Percentiles rank a stretch among this genome's conserved stretches.
Conservation (phyloP, 768 basidiomycete species). For the Calocybe indica region DNA sequence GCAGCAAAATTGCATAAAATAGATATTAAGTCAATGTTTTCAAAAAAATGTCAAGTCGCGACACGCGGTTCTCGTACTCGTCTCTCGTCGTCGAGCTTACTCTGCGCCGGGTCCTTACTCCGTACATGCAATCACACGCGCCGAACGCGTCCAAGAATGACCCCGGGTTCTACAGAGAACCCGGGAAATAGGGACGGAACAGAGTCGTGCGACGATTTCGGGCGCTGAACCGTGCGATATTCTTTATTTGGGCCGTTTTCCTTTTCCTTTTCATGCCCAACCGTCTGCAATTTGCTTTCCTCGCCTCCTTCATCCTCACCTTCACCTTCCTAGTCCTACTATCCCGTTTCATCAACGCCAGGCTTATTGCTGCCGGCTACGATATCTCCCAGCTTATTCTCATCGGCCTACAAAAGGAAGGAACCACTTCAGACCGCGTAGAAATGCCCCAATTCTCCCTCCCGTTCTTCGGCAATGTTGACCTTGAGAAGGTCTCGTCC, state of each 20-base stretch:
- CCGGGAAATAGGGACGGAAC: too few relatives aligned
- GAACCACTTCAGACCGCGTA: slow-evolving; percentile 2
- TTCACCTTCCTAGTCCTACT: slow-evolving; percentile 41
- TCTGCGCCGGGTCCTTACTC: not conserved
- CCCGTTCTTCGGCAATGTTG: slow-evolving; percentile 10
- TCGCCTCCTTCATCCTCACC: slow-evolving; percentile 43
- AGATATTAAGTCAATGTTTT: not conserved
- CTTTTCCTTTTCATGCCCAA: slow-evolving; percentile 41
- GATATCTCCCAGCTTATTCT: slow-evolving; percentile 56
- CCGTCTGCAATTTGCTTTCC: slow-evolving; percentile 47
- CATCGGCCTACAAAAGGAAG: slow-evolving; percentile 41
- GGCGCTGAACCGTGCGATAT: slow-evolving; percentile 6
- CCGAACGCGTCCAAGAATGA: too few relatives aligned
- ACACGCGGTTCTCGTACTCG: not conserved
- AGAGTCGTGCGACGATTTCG: not conserved
- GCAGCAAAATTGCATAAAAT: too few relatives aligned
- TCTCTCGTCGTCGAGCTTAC: not conserved
- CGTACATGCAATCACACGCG: too few relatives aligned
- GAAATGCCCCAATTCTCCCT: slow-evolving; percentile 2
- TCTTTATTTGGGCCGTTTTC: slow-evolving; percentile 5
- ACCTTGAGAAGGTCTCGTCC: slow-evolving; percentile 14
- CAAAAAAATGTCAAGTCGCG: not conserved
- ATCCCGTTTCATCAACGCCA: slow-evolving; percentile 32
- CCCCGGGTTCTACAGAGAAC: too few relatives aligned
- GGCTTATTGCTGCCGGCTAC: slow-evolving; percentile 51